Evolutionary conservation across 1,139 yeast genomes (phyloP), one percentile per base, ranked within the genome.

Genomic region (Zygoascus hellenicus): DNA sequence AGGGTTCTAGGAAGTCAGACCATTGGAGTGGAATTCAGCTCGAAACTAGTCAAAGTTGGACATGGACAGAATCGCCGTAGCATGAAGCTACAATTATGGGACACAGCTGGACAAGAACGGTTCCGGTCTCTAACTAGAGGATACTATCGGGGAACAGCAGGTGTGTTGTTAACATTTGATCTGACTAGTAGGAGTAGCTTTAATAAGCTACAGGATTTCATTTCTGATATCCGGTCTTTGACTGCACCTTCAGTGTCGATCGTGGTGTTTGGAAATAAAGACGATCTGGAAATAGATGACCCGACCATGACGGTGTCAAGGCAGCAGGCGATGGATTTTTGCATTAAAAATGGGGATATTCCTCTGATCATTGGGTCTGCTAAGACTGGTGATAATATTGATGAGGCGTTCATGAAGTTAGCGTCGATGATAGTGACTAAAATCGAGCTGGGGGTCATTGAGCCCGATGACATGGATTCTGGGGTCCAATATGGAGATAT

Each of bases 101-200:
- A 83, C 60, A 83, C 92, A 1, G 92, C 92, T 0, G 92, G 92
- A 9, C 90, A 83, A 65, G 94, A 83, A 61, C 64, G 90, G 55
- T 80, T 83, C 59, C 68, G 89, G 52, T 82, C 89, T 2, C 70
- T 83, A 49, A 82, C 87, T 45, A 82, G 92, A 13, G 80, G 86
- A 30, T 84, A 84, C 58, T 84, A 84, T 50, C 68, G 94, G 47
- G 92, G 86, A 55, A 78, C 86, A n/a, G 87, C 86, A 47, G 94
- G 87, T 22, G 92, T 89, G 1, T 77, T 85, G 38, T 73, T 84
- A 37, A 84, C 86, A 46, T 85, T 81, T 64, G 94, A 85, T 61
- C 74, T 83, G 49, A 76, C 87, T 37, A 77, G 74, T 58, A 75
- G 74, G 58, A 57, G 74, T 62, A 63, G 81, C 67, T 65, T 70